Conservation (phyloP, 768 basidiomycete species). For the Ramaria sp. region DNA sequence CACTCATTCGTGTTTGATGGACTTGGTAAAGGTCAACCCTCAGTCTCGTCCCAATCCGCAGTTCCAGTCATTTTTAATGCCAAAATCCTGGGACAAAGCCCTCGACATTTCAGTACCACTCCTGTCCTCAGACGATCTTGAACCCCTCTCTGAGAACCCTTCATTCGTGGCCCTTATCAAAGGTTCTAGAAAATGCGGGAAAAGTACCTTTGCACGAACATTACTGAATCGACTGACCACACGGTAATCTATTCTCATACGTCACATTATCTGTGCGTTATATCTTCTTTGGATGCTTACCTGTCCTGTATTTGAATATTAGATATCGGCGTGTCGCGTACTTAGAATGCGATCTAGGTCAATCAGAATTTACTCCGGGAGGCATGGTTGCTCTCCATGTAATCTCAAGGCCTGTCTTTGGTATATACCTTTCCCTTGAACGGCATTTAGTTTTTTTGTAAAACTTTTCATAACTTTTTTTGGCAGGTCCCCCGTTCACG, state of each 20-base stretch:
- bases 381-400: constrained; percentile 78
- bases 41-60: constrained; percentile 29
- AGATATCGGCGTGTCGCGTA: constrained; percentile 80
- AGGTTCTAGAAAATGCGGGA: constrained; percentile 81
- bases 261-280: neutral
- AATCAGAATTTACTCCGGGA: constrained; percentile 85
- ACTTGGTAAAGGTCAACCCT: constrained; percentile 15
- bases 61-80: constrained; percentile 25
- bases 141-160: constrained; percentile 10
- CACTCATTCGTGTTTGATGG: neutral
- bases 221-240: constrained; percentile 57
- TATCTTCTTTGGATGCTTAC: neutral
- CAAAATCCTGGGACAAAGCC: constrained; percentile 25
- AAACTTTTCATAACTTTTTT: neutral
- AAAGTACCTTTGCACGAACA: constrained; percentile 77
- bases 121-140: neutral
- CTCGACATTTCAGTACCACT: constrained; percentile 11
- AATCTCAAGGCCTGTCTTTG: constrained; percentile 57
- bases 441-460: constrained; percentile 12
- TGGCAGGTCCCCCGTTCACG: constrained; percentile 75
- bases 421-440: too few species aligned
- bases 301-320: neutral
- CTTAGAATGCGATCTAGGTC: constrained; percentile 88
- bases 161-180: constrained; percentile 53
- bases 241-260: constrained; percentile 26